Conservation (phyloP, 2,329 filamentous ascomycete genomes). For the Hymenoscyphus repandus region DNA sequence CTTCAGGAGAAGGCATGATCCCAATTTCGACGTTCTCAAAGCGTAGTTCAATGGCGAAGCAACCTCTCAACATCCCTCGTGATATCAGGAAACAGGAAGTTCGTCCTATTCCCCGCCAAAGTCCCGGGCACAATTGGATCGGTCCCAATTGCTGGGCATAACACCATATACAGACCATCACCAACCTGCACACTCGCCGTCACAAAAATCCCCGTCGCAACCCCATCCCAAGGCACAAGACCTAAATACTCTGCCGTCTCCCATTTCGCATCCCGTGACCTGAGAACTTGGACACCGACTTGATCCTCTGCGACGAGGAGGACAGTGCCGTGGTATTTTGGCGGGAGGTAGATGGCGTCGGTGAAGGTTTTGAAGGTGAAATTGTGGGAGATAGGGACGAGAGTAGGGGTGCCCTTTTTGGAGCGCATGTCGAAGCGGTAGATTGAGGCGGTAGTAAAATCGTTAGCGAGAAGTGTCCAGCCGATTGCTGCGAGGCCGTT, state of each 20-base stretch:
- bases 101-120: neutral
- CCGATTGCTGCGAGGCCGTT: neutral
- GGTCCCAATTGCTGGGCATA: neutral
- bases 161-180: neutral
- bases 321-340: neutral
- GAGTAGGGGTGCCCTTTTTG: neutral
- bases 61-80: neutral
- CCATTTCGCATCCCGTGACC: neutral
- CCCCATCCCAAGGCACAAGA: neutral
- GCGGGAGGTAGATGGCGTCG: neutral
- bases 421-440: slow-evolving; percentile 1
- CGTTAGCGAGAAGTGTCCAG: neutral
- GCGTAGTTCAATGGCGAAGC: too few species aligned
- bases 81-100: neutral
- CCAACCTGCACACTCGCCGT: neutral
- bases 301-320: neutral
- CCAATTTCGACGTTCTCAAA: too few species aligned
- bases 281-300: neutral
- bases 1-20: too few species aligned
- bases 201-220: neutral
- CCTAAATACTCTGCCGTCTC: neutral
- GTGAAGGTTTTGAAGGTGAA: neutral
- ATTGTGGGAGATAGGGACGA: neutral
- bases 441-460: neutral
- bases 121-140: neutral